phyloP scores from a whole-genome alignment of 2,329 filamentous ascomycete species.

The Zymoseptoria ardabiliae region DNA sequence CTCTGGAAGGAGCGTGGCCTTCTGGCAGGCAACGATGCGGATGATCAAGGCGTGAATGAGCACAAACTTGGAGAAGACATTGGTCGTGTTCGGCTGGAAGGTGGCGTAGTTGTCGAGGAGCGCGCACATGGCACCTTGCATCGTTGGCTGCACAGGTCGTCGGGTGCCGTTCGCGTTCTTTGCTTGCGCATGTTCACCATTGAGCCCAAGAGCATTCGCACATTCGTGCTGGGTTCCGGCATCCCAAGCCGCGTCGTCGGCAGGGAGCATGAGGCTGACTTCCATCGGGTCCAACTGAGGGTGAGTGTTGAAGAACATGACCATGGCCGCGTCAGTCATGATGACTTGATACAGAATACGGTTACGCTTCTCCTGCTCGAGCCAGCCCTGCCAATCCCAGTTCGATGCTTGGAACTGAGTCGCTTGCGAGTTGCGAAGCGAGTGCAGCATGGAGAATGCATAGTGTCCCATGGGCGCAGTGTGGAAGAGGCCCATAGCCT shows the following conservation, averaged over 20 bases:
- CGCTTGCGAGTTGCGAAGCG: slow-evolving; percentile 42
- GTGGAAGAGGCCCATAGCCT: slow-evolving; percentile 50
- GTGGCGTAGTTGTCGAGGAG: slow-evolving; percentile 53
- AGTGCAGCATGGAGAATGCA: slow-evolving; percentile 55
- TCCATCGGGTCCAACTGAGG: slow-evolving; percentile 58
- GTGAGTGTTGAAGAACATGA: slow-evolving; percentile 63
- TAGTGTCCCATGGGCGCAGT: slow-evolving; percentile 43
- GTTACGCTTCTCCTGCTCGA: slow-evolving; percentile 63
- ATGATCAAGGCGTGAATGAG: slow-evolving; percentile 62
- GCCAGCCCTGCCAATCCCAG: slow-evolving; percentile 61
- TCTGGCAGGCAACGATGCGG: slow-evolving; percentile 51
- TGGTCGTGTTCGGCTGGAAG: slow-evolving; percentile 59
- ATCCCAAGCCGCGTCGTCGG: slow-evolving; percentile 69
- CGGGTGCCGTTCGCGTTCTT: slow-evolving; percentile 57
- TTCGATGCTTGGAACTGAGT: slow-evolving; percentile 43
- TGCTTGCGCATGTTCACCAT: slow-evolving; percentile 50
- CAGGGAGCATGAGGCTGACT: slow-evolving; percentile 59
- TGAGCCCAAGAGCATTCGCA: slow-evolving; percentile 57
- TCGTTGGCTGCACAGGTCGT: slow-evolving; percentile 56
- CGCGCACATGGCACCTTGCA: slow-evolving; percentile 54
- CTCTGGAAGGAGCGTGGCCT: slow-evolving; percentile 28
- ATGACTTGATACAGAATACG: slow-evolving; percentile 60
- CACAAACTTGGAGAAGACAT: slow-evolving; percentile 67
- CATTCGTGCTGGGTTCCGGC: slow-evolving; percentile 53
- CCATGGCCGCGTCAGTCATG: slow-evolving; percentile 56